Evolutionary conservation across 2,329 filamentous ascomycete genomes (phyloP).

Genomic region (Cordyceps cateniannulata): DNA sequence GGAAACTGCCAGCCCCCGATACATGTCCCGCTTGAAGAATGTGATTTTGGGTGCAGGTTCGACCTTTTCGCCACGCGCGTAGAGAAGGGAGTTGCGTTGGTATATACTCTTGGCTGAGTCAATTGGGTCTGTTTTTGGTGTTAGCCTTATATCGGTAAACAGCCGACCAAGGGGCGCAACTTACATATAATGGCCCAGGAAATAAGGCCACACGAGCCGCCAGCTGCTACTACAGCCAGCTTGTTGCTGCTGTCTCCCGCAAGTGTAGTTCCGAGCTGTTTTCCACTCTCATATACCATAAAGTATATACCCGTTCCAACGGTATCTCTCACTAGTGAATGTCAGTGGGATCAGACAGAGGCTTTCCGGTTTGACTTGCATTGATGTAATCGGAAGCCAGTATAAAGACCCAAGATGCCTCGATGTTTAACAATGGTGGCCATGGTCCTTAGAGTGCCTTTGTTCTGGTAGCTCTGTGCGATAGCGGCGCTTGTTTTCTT

Average conservation of each 20-base stretch:
- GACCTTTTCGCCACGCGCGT: conserved; percentile 57
- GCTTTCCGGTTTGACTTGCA: conserved; percentile 42
- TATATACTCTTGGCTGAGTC: conserved; percentile 83
- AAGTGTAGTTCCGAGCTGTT: conserved; percentile 72
- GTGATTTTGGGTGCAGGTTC: conserved; percentile 65
- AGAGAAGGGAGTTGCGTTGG: conserved; percentile 71
- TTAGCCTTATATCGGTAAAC: conserved; percentile 8
- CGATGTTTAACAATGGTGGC: conserved; percentile 70
- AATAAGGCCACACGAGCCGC: conserved; percentile 74
- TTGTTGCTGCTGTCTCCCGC: conserved; percentile 70
- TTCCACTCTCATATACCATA: conserved; percentile 81
- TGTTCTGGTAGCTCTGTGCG: conserved; percentile 66
- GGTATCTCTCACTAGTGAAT: conserved; percentile 65
- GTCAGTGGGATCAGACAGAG: conserved; percentile 10
- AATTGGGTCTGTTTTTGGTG: conserved; percentile 48
- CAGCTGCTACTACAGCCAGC: conserved; percentile 70
- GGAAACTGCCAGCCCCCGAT: conserved; percentile 74
- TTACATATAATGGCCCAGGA: conserved; percentile 73
- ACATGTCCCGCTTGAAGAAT: conserved; percentile 73
- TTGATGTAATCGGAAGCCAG: conserved; percentile 72
- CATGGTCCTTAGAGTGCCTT: conserved; percentile 70
- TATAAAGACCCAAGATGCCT: conserved; percentile 68
- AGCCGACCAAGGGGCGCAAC: conserved; percentile 23
- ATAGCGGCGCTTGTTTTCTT: conserved; percentile 48
- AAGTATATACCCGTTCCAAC: conserved; percentile 82